Percentiles rank a stretch among this genome's conserved stretches.
Conservation (phyloP, 177 flowering plant genomes). For the Tripterygium wilfordii region DNA sequence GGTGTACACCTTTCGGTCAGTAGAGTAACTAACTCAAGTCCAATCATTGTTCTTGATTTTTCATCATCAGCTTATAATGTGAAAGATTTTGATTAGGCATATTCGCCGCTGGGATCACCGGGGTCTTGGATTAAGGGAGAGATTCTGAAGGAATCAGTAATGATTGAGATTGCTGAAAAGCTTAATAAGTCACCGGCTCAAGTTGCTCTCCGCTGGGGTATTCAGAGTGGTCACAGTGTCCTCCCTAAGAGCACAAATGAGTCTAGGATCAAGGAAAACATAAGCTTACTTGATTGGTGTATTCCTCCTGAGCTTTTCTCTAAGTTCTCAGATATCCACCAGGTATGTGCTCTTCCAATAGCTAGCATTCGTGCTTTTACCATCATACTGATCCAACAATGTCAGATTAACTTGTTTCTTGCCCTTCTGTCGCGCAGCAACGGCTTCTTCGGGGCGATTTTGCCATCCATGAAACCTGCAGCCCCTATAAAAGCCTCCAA, state of each 20-base stretch:
- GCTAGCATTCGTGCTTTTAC: not conserved
- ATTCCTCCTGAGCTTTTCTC: constrained; percentile 60
- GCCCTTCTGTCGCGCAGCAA: constrained; percentile 27
- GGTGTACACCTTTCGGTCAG: constrained; percentile 78
- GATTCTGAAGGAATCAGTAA: constrained; percentile 45
- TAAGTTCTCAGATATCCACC: constrained; percentile 46
- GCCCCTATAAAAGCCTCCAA: constrained; percentile 45
- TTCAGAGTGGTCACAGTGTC: constrained; percentile 64
- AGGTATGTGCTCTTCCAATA: constrained; percentile 26
- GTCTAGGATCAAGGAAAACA: constrained; percentile 54
- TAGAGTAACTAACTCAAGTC: not conserved
- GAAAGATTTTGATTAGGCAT: too few relatives aligned
- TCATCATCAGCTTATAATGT: too few relatives aligned
- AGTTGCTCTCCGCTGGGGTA: constrained; percentile 74
- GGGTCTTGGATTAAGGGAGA: constrained; percentile 63
- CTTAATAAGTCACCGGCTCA: constrained; percentile 68
- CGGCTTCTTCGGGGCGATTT: constrained; percentile 47
- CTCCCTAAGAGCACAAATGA: constrained; percentile 73
- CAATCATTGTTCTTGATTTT: not conserved
- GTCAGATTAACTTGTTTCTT: not conserved
- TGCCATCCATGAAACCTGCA: constrained; percentile 32
- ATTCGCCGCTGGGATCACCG: constrained; percentile 76
- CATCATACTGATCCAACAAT: too few relatives aligned
- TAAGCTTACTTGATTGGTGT: constrained; percentile 53
- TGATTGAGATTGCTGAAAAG: constrained; percentile 43